Evolutionary conservation across 1,284 basidiomycete species (phyloP).

Genomic region (Heimioporus punctisporus): DNA sequence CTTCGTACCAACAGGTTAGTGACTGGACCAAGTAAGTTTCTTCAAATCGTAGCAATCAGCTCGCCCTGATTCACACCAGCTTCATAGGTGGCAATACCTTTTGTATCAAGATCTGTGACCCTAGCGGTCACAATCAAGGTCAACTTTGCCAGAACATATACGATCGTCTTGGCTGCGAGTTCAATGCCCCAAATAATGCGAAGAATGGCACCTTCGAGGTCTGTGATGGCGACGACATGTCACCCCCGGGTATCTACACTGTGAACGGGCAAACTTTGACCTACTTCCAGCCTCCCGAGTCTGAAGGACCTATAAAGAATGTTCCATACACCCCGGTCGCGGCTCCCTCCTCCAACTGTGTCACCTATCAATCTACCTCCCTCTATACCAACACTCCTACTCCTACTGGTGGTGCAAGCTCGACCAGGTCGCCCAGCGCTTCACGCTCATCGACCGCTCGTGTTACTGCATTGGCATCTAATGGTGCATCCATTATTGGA

Average conservation of each 20-base stretch:
- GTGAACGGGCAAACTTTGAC: slow-evolving; percentile 23
- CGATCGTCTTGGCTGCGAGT: slow-evolving; percentile 68
- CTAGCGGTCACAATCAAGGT: slow-evolving; percentile 40
- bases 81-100: slow-evolving; percentile 61
- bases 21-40: slow-evolving; percentile 56
- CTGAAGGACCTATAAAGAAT: slow-evolving; percentile 37
- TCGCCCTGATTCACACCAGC: slow-evolving; percentile 30
- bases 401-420: slow-evolving; percentile 12
- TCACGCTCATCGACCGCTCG: slow-evolving; percentile 26
- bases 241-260: slow-evolving; percentile 29
- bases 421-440: slow-evolving; percentile 9
- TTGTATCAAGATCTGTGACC: slow-evolving; percentile 64
- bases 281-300: slow-evolving; percentile 23
- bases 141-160: slow-evolving; percentile 63
- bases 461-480: slow-evolving; percentile 24
- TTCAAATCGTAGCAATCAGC: background rate
- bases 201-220: slow-evolving; percentile 55
- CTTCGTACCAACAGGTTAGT: slow-evolving; percentile 46
- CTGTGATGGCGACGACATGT: slow-evolving; percentile 60
- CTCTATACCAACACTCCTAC: slow-evolving; percentile 41
- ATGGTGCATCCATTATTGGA: slow-evolving; percentile 38
- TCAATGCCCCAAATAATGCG: slow-evolving; percentile 68
- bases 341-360: slow-evolving; percentile 68
- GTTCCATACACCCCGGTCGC: slow-evolving; percentile 59
- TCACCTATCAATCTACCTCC: slow-evolving; percentile 50